A percentile compares a stretch with the other conserved stretches of the same genome.
These are phyloP conservation scores for Pythium scleroteichum DNA, from an alignment of 352 stramenopile species.

Conservation along the genomic window DNA sequence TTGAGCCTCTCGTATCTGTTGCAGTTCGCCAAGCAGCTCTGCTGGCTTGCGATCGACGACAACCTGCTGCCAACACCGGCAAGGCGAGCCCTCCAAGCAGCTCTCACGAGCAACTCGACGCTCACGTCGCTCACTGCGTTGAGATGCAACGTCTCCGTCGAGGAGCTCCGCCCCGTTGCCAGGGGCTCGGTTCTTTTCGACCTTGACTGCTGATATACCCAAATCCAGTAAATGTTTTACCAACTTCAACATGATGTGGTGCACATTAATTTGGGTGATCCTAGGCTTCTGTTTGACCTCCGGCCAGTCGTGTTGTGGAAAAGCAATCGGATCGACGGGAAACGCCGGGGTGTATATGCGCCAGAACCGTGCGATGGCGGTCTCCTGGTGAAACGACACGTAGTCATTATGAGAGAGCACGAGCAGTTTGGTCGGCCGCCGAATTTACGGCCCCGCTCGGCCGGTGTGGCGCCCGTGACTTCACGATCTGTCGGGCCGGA, in stretches of 20 bases:
- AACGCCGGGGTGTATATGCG: background rate
- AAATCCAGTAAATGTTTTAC: background rate
- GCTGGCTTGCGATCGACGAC: conserved; percentile 42
- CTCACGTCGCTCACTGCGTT: conserved; percentile 40
- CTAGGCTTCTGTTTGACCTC: no score
- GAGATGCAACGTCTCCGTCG: conserved; percentile 30
- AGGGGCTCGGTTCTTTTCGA: background rate
- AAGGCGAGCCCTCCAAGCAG: conserved; percentile 21
- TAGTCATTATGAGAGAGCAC: conserved; percentile 32
- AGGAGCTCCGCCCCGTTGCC: background rate
- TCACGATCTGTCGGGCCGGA: conserved; percentile 21
- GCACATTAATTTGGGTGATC: conserved; percentile 7
- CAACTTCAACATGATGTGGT: conserved; percentile 9
- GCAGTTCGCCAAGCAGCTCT: conserved; percentile 48
- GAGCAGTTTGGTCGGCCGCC: conserved; percentile 49
- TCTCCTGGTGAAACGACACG: background rate
- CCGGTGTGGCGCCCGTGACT: conserved; percentile 21
- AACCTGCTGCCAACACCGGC: conserved; percentile 37
- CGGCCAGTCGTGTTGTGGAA: no score
- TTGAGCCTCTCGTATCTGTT: conserved; percentile 56
- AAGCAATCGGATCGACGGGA: background rate
- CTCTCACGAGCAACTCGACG: conserved; percentile 35
- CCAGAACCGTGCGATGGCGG: background rate
- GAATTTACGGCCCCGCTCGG: conserved; percentile 53
- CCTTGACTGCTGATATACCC: background rate